Evolutionary conservation across 768 basidiomycete genomes (phyloP).

Genomic region (Naganishia vaughanmartiniae): DNA sequence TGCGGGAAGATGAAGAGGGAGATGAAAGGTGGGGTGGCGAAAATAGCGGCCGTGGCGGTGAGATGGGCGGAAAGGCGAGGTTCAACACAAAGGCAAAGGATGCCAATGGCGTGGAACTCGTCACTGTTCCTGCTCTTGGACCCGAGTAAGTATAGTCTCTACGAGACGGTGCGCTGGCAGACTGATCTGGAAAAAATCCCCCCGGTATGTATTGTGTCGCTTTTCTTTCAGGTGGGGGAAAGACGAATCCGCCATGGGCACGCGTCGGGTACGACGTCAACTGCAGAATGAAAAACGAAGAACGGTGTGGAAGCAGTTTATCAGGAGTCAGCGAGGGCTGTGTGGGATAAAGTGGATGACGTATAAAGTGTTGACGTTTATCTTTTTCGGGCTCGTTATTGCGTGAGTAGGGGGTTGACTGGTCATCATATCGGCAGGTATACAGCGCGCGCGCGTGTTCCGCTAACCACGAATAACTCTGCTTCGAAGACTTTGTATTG

Average conservation of each 20-base stretch:
- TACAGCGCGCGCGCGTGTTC: no score
- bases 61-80: constrained; percentile 11
- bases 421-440: no score
- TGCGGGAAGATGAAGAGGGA: constrained; percentile 5
- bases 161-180: not conserved
- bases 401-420: constrained; percentile 56
- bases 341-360: constrained; percentile 74
- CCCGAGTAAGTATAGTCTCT: constrained; percentile 59
- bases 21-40: not conserved
- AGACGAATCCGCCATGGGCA: constrained; percentile 72
- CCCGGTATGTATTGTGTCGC: not conserved
- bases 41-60: no score
- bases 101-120: constrained; percentile 64
- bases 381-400: constrained; percentile 62
- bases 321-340: constrained; percentile 71
- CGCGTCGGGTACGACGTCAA: constrained; percentile 67
- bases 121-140: constrained; percentile 87
- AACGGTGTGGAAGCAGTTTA: constrained; percentile 69
- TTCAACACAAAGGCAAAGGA: constrained; percentile 24
- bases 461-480: no score
- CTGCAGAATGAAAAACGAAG: constrained; percentile 56
- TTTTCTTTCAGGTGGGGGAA: constrained; percentile 62
- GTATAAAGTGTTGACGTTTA: constrained; percentile 62
- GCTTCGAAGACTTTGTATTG: constrained; percentile 61
- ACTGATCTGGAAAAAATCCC: not conserved